Base-by-base conservation (phyloP, 768 basidiomycete species). In the Chiua virens region DNA sequence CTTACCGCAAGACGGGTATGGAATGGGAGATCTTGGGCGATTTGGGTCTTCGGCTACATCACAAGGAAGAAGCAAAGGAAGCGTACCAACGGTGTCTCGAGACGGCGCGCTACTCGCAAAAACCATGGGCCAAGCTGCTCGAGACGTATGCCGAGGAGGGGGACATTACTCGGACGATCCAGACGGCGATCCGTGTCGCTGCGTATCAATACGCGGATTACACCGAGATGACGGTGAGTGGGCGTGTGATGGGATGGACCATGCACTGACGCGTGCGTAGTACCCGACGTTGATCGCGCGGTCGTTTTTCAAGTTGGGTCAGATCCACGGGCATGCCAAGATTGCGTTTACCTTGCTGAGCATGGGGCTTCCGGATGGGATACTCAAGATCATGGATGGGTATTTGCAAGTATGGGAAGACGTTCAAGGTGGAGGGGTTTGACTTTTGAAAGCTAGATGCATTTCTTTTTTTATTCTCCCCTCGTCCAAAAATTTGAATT, bases 21-120 rank as follows among this genome's bases (percentile, higher is more conserved):
- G 97, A 99, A 70, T 99, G 97, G 96, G 97, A 98, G 73, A 96
- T 98, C 41, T 76, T 99, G 21, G 97, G 96, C 9, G 97, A 98
- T 64, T 74, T 99, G 20, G 97, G 95, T 8, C 62, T 88, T 40
- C 85, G 97, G n/a, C 69, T 99, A 49, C 90, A 96, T 63, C 97
- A 98, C 74, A 95, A 92, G 68, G 97, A 99, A 64, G 97, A 99
- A 64, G 94, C 93, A 32, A 98, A 99, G 71, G 97, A 99, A 65
- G 95, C 94, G 5, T 99, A 88, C 66, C 93, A 97, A 65, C 85
- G 95, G 9, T 94, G 93, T 70, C 81, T 98, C 32, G 97, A 98
- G 58, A 76, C 83, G 28, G 79, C 85, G 22, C 77, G 88, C 21
- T 98, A 97, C 70, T 87, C 89, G 5, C 80, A 85, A 52, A 98